Evolutionary conservation across 2,329 filamentous ascomycete genomes (phyloP).

Genomic region (Davidsoniella neocaledoniae): DNA sequence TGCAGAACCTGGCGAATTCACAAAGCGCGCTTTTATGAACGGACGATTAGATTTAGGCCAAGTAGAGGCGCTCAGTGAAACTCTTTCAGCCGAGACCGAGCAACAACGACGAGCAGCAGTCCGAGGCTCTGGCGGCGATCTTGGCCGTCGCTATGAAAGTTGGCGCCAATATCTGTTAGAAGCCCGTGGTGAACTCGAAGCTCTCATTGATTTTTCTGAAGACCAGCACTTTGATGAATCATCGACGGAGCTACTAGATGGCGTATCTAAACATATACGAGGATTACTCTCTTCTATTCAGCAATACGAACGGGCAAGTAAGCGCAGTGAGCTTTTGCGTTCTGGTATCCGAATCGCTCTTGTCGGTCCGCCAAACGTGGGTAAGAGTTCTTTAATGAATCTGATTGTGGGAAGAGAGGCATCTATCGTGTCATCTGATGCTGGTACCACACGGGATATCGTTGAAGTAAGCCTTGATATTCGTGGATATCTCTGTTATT

Average conservation of each 20-base stretch:
- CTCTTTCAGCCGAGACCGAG: constrained; percentile 60
- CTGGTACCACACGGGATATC: constrained; percentile 85
- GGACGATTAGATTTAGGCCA: constrained; percentile 73
- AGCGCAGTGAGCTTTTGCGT: constrained; percentile 66
- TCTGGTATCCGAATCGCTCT: constrained; percentile 76
- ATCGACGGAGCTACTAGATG: constrained; percentile 50
- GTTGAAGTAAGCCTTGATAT: constrained; percentile 85
- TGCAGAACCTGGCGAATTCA: constrained; percentile 92
- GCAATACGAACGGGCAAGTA: constrained; percentile 58
- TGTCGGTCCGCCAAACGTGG: constrained; percentile 80
- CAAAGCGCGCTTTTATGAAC: constrained; percentile 78
- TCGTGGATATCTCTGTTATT: constrained; percentile 76
- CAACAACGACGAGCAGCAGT: constrained; percentile 81
- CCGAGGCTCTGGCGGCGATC: constrained; percentile 51
- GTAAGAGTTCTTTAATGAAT: constrained; percentile 90
- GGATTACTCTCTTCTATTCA: constrained; percentile 45
- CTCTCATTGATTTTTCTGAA: constrained; percentile 91
- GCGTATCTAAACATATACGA: constrained; percentile 48
- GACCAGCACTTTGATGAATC: constrained; percentile 95
- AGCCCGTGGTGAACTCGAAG: constrained; percentile 81
- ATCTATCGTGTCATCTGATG: constrained; percentile 84
- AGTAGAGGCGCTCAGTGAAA: constrained; percentile 49
- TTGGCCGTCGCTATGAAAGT: constrained; percentile 60
- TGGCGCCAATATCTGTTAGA: constrained; percentile 67
- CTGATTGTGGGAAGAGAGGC: constrained; percentile 78